Percentiles rank a stretch among this genome's conserved stretches.
Conservation (phyloP, 177 flowering plant species). For the Vitis hybrid region DNA sequence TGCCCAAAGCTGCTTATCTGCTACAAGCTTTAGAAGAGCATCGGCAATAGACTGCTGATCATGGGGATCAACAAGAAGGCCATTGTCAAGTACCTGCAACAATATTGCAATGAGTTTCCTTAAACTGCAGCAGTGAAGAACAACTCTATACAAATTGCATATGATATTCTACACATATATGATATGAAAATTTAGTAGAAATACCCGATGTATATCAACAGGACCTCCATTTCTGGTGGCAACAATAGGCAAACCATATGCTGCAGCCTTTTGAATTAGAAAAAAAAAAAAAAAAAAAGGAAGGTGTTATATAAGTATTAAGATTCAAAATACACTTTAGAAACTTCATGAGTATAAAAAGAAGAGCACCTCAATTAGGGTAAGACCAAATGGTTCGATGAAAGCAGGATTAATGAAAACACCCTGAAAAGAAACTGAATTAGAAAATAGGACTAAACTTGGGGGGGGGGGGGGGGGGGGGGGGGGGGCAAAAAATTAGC, state of each 20-base stretch:
- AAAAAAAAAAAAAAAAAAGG: background rate
- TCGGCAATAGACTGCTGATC: conserved; percentile 89
- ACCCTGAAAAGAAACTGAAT: conserved; percentile 57
- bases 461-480: no score
- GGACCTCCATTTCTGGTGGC: conserved; percentile 99
- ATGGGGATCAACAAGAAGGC: conserved; percentile 95
- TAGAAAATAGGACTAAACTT: background rate
- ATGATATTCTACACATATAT: background rate
- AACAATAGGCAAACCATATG: conserved; percentile 94
- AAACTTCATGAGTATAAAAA: background rate
- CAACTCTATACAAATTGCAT: no score
- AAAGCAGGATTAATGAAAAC: conserved; percentile 99
- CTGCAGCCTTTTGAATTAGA: conserved; percentile 72
- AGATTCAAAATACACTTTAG: background rate
- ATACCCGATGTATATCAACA: conserved; percentile 89
- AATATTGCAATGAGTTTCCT: background rate
- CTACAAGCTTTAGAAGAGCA: conserved; percentile 95
- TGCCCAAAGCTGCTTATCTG: conserved; percentile 95
- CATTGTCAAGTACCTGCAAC: conserved; percentile 91
- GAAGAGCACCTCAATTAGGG: conserved; percentile 81
- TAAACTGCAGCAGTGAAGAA: background rate
- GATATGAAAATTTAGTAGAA: background rate
- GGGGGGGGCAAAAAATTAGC: background rate
- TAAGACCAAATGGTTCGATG: conserved; percentile 98
- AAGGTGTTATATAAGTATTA: conserved; percentile 1